A percentile compares a stretch with the other conserved stretches of the same genome.
Evolutionary conservation across 352 stramenopile species (phyloP).

Genomic region (Globisporangium viniferum): DNA sequence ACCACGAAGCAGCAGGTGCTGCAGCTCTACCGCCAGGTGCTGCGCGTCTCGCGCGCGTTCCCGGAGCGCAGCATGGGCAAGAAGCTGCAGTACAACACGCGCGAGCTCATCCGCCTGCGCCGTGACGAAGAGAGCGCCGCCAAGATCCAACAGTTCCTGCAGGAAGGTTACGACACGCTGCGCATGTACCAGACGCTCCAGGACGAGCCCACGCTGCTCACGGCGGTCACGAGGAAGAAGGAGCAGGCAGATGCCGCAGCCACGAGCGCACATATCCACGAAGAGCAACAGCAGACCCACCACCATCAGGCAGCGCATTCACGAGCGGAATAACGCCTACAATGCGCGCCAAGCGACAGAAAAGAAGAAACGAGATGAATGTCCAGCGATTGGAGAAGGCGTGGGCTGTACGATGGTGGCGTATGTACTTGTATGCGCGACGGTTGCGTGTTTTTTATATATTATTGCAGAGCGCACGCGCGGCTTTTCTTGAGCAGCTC

Average conservation of each 20-base stretch:
- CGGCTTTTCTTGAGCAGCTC: slow-evolving; percentile 56
- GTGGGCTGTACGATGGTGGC: neutral
- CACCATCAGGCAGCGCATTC: neutral
- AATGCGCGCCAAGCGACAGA: neutral
- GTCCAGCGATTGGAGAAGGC: neutral
- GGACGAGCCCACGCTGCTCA: slow-evolving; percentile 37
- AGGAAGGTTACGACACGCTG: slow-evolving; percentile 55
- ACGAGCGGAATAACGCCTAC: slow-evolving; percentile 1
- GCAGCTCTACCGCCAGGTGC: slow-evolving; percentile 52
- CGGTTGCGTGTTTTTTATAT: neutral
- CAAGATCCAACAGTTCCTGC: slow-evolving; percentile 39
- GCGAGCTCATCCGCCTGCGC: slow-evolving; percentile 63
- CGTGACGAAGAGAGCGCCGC: slow-evolving; percentile 38
- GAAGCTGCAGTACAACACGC: slow-evolving; percentile 77
- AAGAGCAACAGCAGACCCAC: neutral
- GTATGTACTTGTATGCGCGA: neutral
- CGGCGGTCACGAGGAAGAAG: slow-evolving; percentile 59
- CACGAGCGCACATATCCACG: slow-evolving; percentile 2
- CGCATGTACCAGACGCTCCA: slow-evolving; percentile 57
- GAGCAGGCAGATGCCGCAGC: neutral
- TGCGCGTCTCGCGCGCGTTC: slow-evolving; percentile 50
- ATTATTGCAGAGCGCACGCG: slow-evolving; percentile 46
- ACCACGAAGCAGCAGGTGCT: slow-evolving; percentile 40
- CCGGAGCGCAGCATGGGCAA: slow-evolving; percentile 55
- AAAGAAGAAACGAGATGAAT: neutral